These are phyloP conservation scores for Bacidia rubella DNA, from an alignment of 495 filamentous ascomycete genomes.

Conservation along the genomic window DNA sequence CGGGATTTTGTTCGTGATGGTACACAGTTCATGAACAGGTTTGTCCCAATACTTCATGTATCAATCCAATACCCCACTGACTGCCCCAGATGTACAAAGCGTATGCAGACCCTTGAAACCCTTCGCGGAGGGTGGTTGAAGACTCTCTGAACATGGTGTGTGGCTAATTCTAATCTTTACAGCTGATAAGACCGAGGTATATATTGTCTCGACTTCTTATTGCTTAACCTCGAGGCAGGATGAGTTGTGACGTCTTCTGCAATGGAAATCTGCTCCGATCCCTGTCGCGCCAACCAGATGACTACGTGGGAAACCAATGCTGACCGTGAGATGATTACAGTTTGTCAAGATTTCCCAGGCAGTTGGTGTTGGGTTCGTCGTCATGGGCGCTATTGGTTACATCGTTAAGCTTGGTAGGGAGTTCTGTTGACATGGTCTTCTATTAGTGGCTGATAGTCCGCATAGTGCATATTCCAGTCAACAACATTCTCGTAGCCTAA, in stretches of 20 bases:
- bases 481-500: conserved; percentile 62
- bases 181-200: neutral
- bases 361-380: conserved; percentile 80
- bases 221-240: neutral
- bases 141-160: neutral
- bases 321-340: conserved; percentile 43
- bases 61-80: neutral
- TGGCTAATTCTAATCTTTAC: too few relatives aligned
- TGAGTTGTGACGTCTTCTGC: too few relatives aligned
- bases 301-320: too few relatives aligned
- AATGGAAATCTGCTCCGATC: too few relatives aligned
- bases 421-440: neutral
- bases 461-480: conserved; percentile 67
- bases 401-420: conserved; percentile 80
- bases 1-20: conserved; percentile 73
- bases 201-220: too few relatives aligned
- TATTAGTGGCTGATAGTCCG: neutral
- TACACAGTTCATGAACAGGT: conserved; percentile 59
- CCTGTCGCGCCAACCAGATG: too few relatives aligned
- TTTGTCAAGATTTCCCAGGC: conserved; percentile 94
- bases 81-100: conserved; percentile 55
- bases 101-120: conserved; percentile 33
- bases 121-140: neutral
- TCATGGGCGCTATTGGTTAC: conserved; percentile 68
- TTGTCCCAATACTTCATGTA: neutral